Evolutionary conservation across 192 early-diverging fungal genomes (phyloP), one percentile per base, ranked within the genome.

Genomic region (Umbelopsis isabellina): DNA sequence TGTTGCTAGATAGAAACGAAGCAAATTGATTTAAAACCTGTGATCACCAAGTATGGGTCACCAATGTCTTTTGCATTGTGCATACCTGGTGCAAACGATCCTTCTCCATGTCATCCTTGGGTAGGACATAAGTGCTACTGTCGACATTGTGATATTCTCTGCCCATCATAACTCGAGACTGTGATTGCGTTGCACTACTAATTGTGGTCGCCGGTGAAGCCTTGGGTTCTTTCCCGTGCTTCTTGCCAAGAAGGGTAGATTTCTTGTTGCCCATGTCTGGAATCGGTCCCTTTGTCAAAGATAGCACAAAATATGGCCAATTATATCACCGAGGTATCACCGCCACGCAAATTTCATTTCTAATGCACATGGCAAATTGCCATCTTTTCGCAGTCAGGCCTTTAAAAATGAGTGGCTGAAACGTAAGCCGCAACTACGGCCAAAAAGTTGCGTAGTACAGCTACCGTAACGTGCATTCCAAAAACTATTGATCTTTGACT

Each of bases 91-190:
- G 67, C 21, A 77, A 55, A 37, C 70, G 50, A 46, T 72, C 53
- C 44, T 77, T 71, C 44, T 77, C 75, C 21, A 67, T 33, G 50
- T 77, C 71, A 69, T 77, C 75, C 8, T 67, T 66, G 45, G 75
- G 75, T 23, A 77, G 46, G 21, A 52, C 72, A 64, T 77, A 77
- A 18, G 70, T 21, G 37, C 70, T 68, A 8, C 22, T 48, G 7
- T 69, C 67, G 22, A 77, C 49, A 46, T 69, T 53, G 33, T 77
- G 75, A 46, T 72, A 77, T 18, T 30, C 52, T 65, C 75, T 51
- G 9, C 75, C 75, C 18, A 72, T 66, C 20, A 77, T 65, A 1
- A 69, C 44, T 61, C 55, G 55, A 61, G 55, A 61, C 4, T n/a
- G 16, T 25, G 55, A 61, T 11, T 61, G 10, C 7, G 55, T 16